phyloP scores from a whole-genome alignment of 768 basidiomycete species.

The Cystobasidium onofrii region DNA sequence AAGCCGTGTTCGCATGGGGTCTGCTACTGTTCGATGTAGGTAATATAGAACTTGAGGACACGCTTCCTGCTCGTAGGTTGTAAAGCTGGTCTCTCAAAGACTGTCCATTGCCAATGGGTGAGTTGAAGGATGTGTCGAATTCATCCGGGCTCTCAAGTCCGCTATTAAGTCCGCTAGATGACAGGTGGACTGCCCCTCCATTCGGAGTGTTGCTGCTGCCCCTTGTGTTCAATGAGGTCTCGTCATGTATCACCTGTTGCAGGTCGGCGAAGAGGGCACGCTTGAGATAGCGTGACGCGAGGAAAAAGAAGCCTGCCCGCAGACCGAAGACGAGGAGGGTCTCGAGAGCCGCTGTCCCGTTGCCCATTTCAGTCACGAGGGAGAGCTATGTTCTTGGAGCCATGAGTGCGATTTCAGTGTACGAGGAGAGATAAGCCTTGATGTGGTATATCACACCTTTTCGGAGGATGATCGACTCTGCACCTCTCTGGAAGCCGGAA shows the following conservation, averaged over 20 bases:
- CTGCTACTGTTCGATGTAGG: background rate
- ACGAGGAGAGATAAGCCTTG: background rate
- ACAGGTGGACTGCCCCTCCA: background rate
- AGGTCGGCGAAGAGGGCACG: conserved; percentile 37
- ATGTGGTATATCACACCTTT: background rate
- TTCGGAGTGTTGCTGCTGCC: background rate
- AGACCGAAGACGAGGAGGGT: conserved; percentile 33
- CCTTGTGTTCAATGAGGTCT: conserved; percentile 27
- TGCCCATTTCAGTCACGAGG: background rate
- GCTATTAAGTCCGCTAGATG: background rate
- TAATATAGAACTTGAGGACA: conserved; percentile 5
- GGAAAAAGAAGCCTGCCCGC: conserved; percentile 37
- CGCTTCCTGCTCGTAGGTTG: background rate
- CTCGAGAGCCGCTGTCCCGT: conserved; percentile 20
- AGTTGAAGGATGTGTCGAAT: background rate
- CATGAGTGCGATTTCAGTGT: background rate
- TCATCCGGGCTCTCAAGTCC: background rate
- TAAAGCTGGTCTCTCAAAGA: conserved; percentile 23
- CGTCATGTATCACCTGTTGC: conserved; percentile 38
- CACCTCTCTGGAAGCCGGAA: background rate
- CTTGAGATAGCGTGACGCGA: conserved; percentile 38
- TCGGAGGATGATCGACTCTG: background rate
- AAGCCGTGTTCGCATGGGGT: background rate
- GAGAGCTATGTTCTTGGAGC: background rate
- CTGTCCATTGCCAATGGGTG: background rate